Percentiles rank a stretch among this genome's conserved stretches.
Conservation (phyloP, 495 filamentous ascomycete species). For the Elasticomyces elasticus region DNA sequence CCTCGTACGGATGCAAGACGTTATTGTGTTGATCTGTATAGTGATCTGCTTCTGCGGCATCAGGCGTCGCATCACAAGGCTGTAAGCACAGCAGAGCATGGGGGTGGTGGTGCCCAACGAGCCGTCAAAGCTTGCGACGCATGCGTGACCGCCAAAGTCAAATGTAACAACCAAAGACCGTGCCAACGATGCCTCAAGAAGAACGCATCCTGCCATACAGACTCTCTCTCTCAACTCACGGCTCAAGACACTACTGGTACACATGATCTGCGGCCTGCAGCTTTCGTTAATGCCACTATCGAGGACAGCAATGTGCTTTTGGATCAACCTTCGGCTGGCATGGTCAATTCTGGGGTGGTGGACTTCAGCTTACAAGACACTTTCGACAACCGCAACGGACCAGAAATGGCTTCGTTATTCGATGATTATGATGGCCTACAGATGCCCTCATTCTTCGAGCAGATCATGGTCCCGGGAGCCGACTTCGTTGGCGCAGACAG, state of each 20-base stretch:
- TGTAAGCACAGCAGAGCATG: not conserved
- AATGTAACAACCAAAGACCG: constrained; percentile 23
- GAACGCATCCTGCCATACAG: constrained; percentile 12
- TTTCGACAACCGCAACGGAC: not conserved
- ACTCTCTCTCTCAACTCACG: not conserved
- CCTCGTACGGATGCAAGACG: not conserved
- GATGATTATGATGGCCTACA: not conserved
- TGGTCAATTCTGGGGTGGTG: not conserved
- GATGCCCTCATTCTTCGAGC: constrained; percentile 5
- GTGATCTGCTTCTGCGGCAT: constrained; percentile 3
- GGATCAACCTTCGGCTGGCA: not conserved
- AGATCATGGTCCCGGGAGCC: constrained; percentile 4
- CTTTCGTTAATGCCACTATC: not conserved
- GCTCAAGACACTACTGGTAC: not conserved
- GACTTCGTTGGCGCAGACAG: not conserved
- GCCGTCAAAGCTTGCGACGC: constrained; percentile 21
- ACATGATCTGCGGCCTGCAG: not conserved
- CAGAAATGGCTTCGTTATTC: not conserved
- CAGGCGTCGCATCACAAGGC: not conserved
- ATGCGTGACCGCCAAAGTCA: constrained; percentile 20
- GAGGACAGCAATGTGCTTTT: not conserved
- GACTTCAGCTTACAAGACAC: not conserved
- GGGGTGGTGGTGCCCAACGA: not conserved
- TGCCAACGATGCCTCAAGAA: constrained; percentile 22
- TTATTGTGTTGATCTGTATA: not conserved